Conservation (phyloP, 176 grass and related monocot species). For the Guadua angustifolia region DNA sequence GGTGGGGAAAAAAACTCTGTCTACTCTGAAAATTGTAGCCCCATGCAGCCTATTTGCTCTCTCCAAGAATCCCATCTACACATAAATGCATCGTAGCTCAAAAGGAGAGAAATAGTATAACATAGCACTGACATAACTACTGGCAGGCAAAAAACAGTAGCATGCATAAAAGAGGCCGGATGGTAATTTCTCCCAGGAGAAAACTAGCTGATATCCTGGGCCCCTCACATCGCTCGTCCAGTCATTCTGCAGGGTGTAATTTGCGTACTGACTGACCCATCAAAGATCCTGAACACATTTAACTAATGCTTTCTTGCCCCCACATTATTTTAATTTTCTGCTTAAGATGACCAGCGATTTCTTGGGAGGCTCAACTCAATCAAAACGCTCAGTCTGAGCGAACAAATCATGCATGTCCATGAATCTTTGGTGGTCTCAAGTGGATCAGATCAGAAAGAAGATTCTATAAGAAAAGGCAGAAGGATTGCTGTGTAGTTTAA, state of each 20-base stretch:
- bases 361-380: neutral
- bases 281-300: neutral
- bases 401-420: slow-evolving; percentile 2
- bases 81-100: slow-evolving; percentile 13
- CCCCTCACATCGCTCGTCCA: neutral
- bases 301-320: neutral
- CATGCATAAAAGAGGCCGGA: slow-evolving; percentile 29
- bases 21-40: neutral
- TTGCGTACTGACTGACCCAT: neutral
- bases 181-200: slow-evolving; percentile 24
- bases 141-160: slow-evolving; percentile 34
- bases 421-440: slow-evolving; percentile 35
- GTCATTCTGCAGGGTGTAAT: neutral
- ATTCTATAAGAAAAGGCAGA: neutral
- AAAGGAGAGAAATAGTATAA: neutral
- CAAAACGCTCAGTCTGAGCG: neutral
- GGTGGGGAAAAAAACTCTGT: neutral
- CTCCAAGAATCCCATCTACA: slow-evolving; percentile 32
- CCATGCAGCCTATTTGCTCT: slow-evolving; percentile 12
- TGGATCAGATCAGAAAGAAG: neutral
- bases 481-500: neutral
- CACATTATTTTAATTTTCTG: neutral
- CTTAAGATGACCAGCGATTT: neutral
- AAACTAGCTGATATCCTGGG: neutral
- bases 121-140: neutral